A percentile compares a stretch with the other conserved stretches of the same genome.
Evolutionary conservation across 441 rosid species (phyloP).

Genomic region (Pelargonium australe): DNA sequence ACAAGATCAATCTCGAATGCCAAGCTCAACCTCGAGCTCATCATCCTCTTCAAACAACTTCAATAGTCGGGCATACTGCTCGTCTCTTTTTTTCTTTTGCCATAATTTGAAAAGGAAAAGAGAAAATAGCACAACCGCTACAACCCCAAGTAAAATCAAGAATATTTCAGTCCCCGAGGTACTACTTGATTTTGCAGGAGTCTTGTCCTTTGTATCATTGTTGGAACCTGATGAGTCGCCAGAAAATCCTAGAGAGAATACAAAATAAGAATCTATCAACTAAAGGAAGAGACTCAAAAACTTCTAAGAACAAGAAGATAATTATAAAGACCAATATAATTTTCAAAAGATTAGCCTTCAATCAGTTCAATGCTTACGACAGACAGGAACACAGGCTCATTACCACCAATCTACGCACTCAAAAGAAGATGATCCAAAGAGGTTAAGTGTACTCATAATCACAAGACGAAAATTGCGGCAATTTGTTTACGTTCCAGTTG

Average conservation of each 20-base stretch:
- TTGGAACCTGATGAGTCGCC: constrained; percentile 43
- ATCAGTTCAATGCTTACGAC: background rate
- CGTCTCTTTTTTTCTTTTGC: constrained; percentile 97
- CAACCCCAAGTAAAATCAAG: constrained; percentile 42
- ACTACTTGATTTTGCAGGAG: constrained; percentile 35
- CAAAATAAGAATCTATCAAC: background rate
- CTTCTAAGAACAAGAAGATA: background rate
- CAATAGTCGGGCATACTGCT: constrained; percentile 85
- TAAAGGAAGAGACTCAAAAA: background rate
- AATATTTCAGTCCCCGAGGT: constrained; percentile 44
- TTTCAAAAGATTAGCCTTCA: background rate
- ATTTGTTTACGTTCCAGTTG: background rate
- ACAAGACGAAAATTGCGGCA: too few species aligned
- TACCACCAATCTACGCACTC: too few species aligned
- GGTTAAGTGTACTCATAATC: too few species aligned
- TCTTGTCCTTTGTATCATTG: constrained; percentile 33
- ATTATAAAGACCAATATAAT: background rate
- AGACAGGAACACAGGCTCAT: background rate
- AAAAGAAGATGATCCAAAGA: too few species aligned
- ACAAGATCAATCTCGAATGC: constrained; percentile 64
- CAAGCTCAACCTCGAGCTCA: constrained; percentile 95
- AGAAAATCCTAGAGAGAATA: constrained; percentile 40
- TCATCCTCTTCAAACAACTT: constrained; percentile 98
- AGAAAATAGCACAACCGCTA: constrained; percentile 46
- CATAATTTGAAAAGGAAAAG: constrained; percentile 71